Conservation (phyloP, 2,329 filamentous ascomycete species). For the Scedosporium apiospermum region DNA sequence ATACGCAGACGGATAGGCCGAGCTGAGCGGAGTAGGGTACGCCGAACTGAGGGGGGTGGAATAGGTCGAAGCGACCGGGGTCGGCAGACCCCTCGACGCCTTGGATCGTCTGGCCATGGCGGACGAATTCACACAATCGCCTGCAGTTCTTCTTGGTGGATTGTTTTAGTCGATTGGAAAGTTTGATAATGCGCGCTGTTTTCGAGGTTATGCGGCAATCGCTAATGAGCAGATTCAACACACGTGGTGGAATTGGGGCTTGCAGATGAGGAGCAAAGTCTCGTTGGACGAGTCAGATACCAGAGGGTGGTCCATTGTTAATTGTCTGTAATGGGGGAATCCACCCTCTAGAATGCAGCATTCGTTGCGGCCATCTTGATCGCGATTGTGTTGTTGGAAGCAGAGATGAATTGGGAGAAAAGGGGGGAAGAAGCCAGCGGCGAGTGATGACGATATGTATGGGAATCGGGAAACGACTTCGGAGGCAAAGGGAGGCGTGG, state of each 20-base stretch:
- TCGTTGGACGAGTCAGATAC: conserved; percentile 22
- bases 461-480: not conserved
- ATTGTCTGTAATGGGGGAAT: conserved; percentile 17
- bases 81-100: conserved; percentile 2
- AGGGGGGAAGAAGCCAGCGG: not conserved
- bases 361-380: conserved; percentile 17
- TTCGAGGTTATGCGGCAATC: not conserved
- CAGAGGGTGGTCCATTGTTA: conserved; percentile 42
- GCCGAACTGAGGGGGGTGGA: conserved; percentile 15
- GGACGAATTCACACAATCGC: not conserved
- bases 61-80: not conserved
- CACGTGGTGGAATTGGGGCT: not conserved
- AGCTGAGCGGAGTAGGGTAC: conserved; percentile 25
- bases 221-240: not conserved
- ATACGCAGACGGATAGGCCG: conserved; percentile 25
- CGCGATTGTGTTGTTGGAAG: not conserved
- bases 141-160: not conserved
- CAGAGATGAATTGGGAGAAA: not conserved
- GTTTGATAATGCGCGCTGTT: not conserved
- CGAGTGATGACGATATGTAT: not conserved
- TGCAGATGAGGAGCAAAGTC: conserved; percentile 2
- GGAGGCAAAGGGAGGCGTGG: not conserved
- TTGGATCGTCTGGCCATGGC: conserved; percentile 6
- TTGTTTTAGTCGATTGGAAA: not conserved
- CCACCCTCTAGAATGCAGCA: conserved; percentile 42